Conservation (phyloP, 352 stramenopile genomes). For the Phytophthora kernoviae region DNA sequence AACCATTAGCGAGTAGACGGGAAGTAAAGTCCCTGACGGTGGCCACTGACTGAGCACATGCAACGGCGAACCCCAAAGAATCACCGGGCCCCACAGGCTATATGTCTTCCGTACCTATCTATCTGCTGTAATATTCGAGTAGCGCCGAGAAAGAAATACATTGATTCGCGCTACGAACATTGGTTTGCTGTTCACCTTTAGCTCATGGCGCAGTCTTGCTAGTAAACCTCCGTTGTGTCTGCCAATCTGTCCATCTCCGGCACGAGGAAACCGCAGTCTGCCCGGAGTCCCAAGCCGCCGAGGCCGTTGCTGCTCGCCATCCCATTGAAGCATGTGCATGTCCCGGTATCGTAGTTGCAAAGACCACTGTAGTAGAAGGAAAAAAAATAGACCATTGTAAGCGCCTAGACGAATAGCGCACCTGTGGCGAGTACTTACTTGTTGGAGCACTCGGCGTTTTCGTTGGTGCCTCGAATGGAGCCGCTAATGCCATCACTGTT, state of each 20-base stretch:
- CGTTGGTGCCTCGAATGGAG: conserved; percentile 63
- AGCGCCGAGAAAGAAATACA: conserved; percentile 37
- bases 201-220: not conserved
- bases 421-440: conserved; percentile 45
- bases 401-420: not conserved
- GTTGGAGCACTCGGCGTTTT: conserved; percentile 77
- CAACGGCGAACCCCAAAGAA: conserved; percentile 9
- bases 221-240: conserved; percentile 21
- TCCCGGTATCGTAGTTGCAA: conserved; percentile 58
- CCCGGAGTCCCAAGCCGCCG: conserved; percentile 47
- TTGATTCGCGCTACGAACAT: conserved; percentile 14
- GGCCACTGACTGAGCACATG: conserved; percentile 3
- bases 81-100: conserved; percentile 14
- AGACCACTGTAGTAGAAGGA: conserved; percentile 42
- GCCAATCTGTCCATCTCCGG: conserved; percentile 48
- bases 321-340: conserved; percentile 70
- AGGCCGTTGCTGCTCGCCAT: conserved; percentile 70
- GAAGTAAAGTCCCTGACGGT: conserved; percentile 27
- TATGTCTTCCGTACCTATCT: conserved; percentile 42
- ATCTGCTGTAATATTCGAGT: conserved; percentile 43
- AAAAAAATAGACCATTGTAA: too few relatives aligned
- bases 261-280: conserved; percentile 70
- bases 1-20: conserved; percentile 33
- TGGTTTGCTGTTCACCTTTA: not conserved
- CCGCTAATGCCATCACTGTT: conserved; percentile 55